Evolutionary conservation across 768 basidiomycete species (phyloP), one percentile per base, ranked within the genome.

Genomic region (Panaeolus papilionaceus): DNA sequence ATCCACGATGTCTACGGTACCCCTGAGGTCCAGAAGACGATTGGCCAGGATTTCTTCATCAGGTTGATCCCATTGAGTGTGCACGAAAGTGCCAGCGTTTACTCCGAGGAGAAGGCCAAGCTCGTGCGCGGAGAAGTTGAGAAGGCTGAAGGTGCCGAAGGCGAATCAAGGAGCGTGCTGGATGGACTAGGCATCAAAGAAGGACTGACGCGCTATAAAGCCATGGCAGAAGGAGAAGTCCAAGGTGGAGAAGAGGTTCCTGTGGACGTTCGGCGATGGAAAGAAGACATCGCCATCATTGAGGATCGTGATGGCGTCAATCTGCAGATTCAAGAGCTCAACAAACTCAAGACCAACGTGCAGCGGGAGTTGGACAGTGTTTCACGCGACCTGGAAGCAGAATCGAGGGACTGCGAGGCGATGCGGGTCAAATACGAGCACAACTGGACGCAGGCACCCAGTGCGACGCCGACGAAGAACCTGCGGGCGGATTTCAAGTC

Each of bases 41-140:
- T 99, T 71, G 98, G 98, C 1, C 88, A 88, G 18, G 97, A 98
- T 78, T 84, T 98, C 64, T 99, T 99, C 78, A 76, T 89, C 68
- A 85, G 90, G 51, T 86, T 99, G 4, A 86, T 99, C 39, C 98
- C 98, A 12, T 82, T 99, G 51, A 93, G 92, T 71, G 95, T 99
- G 6, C 96, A 98, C 75, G 96, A 98, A 79, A 93, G 93, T 70
- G 97, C 97, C 14, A 93, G 92, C 67, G 90, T 99, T 14, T 99
- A 99, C 78, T 97, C 95, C 0, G 98, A 99, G 78, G 98, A 99
- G 80, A 99, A 99, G 81, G 98, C 97, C 23, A 99, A 99, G 78
- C 77, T 84, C 33, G 95, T 96, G 8, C 85, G 98, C 45, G 88
- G 84, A 5, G 96, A 99, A 76, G 93, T 92, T 8, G 97, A 98